phyloP scores from a whole-genome alignment of 768 basidiomycete species.

The Coprinopsis marcescibilis region DNA sequence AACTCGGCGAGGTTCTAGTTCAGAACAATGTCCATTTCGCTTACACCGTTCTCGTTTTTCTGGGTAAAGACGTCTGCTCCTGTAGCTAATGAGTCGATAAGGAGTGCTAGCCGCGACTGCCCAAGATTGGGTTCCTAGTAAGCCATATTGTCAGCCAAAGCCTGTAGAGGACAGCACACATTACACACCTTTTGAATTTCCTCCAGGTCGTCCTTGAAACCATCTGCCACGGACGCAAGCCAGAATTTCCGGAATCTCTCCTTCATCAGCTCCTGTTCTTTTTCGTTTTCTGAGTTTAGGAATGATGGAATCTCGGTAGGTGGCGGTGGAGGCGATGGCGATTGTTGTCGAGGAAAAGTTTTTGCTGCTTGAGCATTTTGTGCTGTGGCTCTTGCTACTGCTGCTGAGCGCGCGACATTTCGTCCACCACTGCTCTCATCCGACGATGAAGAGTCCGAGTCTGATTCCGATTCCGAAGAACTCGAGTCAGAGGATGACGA shows the following conservation, averaged over 20 bases:
- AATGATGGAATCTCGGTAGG: conserved; percentile 52
- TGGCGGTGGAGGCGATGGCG: conserved; percentile 43
- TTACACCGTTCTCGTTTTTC: conserved; percentile 29
- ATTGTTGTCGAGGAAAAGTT: conserved; percentile 22
- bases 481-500: conserved; percentile 12
- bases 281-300: conserved; percentile 26
- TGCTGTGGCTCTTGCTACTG: not conserved
- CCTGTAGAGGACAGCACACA: not conserved
- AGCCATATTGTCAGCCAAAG: not conserved
- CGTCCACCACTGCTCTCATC: not conserved
- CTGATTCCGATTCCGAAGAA: conserved; percentile 4
- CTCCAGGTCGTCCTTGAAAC: conserved; percentile 80
- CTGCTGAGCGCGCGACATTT: too few relatives aligned
- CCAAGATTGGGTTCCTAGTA: conserved; percentile 59
- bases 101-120: conserved; percentile 57
- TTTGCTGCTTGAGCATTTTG: conserved; percentile 6
- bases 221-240: conserved; percentile 80
- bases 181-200: conserved; percentile 67
- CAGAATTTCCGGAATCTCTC: conserved; percentile 77
- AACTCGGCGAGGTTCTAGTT: not conserved
- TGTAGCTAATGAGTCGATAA: conserved; percentile 79
- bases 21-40: conserved; percentile 77
- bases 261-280: conserved; percentile 51
- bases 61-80: conserved; percentile 69
- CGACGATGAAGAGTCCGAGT: conserved; percentile 5